Evolutionary conservation across 2,329 filamentous ascomycete species (phyloP), one percentile per base, ranked within the genome.

Genomic region (Immersiporthe knoxdaviesiana): DNA sequence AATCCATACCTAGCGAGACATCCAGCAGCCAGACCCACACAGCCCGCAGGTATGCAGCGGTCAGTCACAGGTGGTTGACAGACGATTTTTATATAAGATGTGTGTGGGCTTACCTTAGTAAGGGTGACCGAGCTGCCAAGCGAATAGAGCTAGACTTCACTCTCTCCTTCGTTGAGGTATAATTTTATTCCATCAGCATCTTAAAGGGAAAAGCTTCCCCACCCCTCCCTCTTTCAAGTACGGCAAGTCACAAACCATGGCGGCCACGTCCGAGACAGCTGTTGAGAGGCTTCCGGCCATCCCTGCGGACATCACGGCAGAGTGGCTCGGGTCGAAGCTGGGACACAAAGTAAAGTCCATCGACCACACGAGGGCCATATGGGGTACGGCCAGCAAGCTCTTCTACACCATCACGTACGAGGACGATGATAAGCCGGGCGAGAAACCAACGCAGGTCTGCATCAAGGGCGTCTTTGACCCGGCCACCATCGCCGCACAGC

Each of bases 371-470:
- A 62, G 72, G 16, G 69, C 63, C 4, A 75, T 75, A 59, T 75
- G 72, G 39, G 75, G 74, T 32, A 77, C 76, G 18, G 75, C 66
- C 30, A 74, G 73, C 70, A 77, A 77, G 70, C 66, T 78, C 12
- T 77, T 78, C 65, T 76, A 72, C 70, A 68, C 72, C 30, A 72
- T 79, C 50, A 72, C 72, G 0, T 79, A 78, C 69, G 74, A 76
- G 35, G 63, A 77, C 41, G 75, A 68, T 6, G 59, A 63, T 44
- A 24, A n/a, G 8, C 72, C 74, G 8, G 18, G 7, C 30, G 30
- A n/a, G 12, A 73, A 68, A 18, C 69, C 79, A 58, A 41, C 59
- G 16, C 56, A 21, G 2, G 18, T 69, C n/a, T 69, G 68, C 59
- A 54, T 69, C 24, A 69, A 69, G 37, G 68, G 68, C 11, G 63